These are phyloP conservation scores for Cladosporium sp. DNA, from an alignment of 2,329 filamentous ascomycete genomes.

Conservation along the genomic window DNA sequence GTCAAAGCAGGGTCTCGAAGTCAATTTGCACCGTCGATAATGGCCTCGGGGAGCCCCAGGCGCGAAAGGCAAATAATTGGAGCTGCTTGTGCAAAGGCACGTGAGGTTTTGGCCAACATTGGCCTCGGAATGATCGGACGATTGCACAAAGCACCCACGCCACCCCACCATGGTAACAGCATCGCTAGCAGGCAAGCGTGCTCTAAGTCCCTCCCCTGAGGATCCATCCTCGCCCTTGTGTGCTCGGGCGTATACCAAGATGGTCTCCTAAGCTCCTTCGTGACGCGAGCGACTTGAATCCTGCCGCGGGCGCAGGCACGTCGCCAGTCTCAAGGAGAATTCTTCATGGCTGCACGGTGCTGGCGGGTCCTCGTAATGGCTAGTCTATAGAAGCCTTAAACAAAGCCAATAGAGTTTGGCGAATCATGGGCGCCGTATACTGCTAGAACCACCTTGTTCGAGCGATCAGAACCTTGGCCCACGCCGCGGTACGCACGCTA, in stretches of 20 bases:
- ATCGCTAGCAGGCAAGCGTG: not conserved
- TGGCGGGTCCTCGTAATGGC: not conserved
- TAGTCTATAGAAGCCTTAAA: not conserved
- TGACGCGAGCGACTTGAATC: not conserved
- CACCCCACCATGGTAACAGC: not conserved
- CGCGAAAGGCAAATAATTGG: not conserved
- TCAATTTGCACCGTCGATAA: not conserved
- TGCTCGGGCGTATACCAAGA: not conserved
- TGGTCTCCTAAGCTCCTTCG: too few species aligned
- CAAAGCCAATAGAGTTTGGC: conserved; percentile 1
- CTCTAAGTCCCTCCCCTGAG: not conserved
- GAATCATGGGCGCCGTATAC: not conserved
- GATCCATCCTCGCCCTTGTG: not conserved
- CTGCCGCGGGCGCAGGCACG: not conserved
- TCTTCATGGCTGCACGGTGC: conserved; percentile 1
- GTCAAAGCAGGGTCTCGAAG: not conserved
- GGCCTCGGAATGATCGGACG: not conserved
- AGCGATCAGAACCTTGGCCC: conserved; percentile 4
- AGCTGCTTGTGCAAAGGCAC: not conserved
- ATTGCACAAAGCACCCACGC: not conserved
- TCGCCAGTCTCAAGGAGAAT: not conserved
- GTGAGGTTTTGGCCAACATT: not conserved
- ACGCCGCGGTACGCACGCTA: conserved; percentile 5
- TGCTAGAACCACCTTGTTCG: not conserved
- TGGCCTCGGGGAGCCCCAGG: not conserved